Evolutionary conservation across 1,284 basidiomycete genomes (phyloP).

Genomic region (Takashimella tepidaria): DNA sequence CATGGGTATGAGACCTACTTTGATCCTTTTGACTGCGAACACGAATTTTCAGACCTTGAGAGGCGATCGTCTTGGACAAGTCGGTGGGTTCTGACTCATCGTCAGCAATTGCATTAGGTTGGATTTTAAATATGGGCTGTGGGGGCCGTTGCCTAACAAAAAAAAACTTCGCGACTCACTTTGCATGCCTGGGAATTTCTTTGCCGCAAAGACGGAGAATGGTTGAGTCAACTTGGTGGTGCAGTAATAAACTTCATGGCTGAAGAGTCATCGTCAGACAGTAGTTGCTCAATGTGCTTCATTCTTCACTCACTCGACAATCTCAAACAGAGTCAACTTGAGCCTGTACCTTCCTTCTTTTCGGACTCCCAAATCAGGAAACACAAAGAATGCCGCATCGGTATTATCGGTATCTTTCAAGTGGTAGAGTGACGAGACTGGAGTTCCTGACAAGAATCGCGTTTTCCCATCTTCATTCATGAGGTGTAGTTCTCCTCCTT

Average conservation of each 20-base stretch:
- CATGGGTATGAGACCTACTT: constrained; percentile 35
- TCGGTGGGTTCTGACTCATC: constrained; percentile 72
- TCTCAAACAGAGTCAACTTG: constrained; percentile 87
- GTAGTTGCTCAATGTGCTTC: no score
- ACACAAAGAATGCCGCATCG: constrained; percentile 88
- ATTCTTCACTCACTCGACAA: constrained; percentile 77
- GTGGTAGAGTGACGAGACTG: constrained; percentile 90
- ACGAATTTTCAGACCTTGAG: constrained; percentile 88
- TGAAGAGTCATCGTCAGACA: no score
- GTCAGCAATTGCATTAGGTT: no score
- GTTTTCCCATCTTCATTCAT: constrained; percentile 71
- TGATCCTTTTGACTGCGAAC: constrained; percentile 68
- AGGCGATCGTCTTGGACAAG: constrained; percentile 77
- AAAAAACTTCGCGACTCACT: constrained; percentile 52
- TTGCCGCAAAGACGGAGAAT: constrained; percentile 83
- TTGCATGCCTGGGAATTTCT: constrained; percentile 92
- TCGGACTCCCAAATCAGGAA: constrained; percentile 77
- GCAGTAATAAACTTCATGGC: constrained; percentile 77
- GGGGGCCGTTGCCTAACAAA: neutral
- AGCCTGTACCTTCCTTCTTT: constrained; percentile 83
- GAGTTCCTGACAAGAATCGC: constrained; percentile 45
- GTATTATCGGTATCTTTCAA: constrained; percentile 82
- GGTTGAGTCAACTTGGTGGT: constrained; percentile 78
- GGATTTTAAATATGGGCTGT: no score
- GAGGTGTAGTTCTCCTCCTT: constrained; percentile 85